Evolutionary conservation across 2,329 filamentous ascomycete genomes (phyloP).

Genomic region (Gaeumannomyces sp.): DNA sequence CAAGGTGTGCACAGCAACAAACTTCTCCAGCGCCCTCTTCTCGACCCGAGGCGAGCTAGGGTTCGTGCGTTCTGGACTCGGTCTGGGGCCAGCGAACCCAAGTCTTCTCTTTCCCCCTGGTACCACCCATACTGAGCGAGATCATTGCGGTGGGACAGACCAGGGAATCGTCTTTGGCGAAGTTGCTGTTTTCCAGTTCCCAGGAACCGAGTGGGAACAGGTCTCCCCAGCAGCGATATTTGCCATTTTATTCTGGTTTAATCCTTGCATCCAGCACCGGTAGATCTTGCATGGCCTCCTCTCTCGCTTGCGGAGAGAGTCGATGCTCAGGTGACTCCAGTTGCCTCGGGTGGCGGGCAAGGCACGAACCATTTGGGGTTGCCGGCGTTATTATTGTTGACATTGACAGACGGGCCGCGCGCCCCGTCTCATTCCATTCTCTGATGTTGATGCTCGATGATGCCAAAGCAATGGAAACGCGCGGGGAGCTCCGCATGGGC

Average conservation of each 20-base stretch:
- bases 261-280: neutral
- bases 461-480: no score
- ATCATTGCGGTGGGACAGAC: neutral
- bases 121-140: no score
- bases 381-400: neutral
- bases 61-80: no score
- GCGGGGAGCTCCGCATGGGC: no score
- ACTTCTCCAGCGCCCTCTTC: no score
- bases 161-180: neutral
- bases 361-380: neutral
- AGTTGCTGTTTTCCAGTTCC: neutral
- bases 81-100: neutral
- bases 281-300: neutral
- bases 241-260: neutral
- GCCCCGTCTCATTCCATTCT: no score
- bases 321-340: neutral
- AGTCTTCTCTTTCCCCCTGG: no score
- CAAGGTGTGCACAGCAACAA: neutral
- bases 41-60: no score
- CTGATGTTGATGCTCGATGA: no score
- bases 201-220: neutral
- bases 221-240: neutral
- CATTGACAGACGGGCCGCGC: no score
- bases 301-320: neutral
- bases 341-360: neutral